A percentile compares a stretch with the other conserved stretches of the same genome.
Evolutionary conservation across 805 yeast species (phyloP).

Genomic region (Cyberlindnera americana): DNA sequence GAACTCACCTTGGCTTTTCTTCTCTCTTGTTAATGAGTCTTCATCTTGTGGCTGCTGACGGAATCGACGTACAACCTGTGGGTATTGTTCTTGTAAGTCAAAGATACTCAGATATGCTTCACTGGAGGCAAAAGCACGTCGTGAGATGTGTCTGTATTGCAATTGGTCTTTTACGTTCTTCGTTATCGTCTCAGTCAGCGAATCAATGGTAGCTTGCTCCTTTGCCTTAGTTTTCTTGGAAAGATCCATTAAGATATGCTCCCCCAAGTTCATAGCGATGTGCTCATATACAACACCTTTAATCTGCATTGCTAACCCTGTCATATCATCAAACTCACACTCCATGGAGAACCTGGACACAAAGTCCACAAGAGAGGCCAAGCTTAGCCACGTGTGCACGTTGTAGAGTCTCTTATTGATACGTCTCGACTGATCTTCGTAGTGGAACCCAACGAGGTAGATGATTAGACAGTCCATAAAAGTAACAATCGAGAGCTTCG

Average conservation of each 20-base stretch:
- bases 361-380: conserved; percentile 15
- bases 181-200: background rate
- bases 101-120: conserved; percentile 14
- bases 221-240: conserved; percentile 5
- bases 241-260: conserved; percentile 10
- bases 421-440: conserved; percentile 20
- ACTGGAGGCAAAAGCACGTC: conserved; percentile 6
- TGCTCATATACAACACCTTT: conserved; percentile 18
- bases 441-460: conserved; percentile 22
- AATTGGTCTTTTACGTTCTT: conserved; percentile 3
- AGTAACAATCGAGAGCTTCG: conserved; percentile 8
- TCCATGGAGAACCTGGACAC: conserved; percentile 8
- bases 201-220: background rate
- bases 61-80: conserved; percentile 8
- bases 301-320: conserved; percentile 18
- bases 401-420: conserved; percentile 11
- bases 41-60: background rate
- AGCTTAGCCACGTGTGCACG: conserved; percentile 20
- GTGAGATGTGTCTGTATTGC: conserved; percentile 12
- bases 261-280: conserved; percentile 12
- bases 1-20: background rate
- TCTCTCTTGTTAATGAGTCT: background rate
- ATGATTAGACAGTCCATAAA: conserved; percentile 22
- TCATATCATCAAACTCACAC: conserved; percentile 7
- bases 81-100: conserved; percentile 12